phyloP scores from a whole-genome alignment of 225 moss, liverwort and hornwort genomes.

The Marchantia polymorpha region DNA sequence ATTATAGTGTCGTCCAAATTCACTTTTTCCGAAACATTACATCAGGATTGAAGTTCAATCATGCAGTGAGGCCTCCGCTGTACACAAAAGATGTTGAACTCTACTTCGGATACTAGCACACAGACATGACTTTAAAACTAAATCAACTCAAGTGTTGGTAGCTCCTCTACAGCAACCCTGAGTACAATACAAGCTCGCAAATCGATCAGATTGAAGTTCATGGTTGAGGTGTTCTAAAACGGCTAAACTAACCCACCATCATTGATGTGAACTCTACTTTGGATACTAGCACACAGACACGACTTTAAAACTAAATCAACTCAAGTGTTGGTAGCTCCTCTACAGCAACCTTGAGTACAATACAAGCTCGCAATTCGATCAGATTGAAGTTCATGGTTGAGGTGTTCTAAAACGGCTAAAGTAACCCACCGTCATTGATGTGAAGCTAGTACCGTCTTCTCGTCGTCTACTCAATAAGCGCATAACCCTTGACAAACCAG shows the following conservation, averaged over 20 bases:
- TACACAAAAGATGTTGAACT: background rate
- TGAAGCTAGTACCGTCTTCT: conserved; percentile 41
- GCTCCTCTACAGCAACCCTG: conserved; percentile 3
- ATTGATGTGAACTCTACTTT: background rate
- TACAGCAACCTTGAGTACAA: conserved; percentile 1
- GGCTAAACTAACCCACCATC: background rate
- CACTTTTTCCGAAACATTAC: background rate
- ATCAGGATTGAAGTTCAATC: background rate
- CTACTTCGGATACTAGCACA: conserved; percentile 14
- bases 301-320: conserved; percentile 24
- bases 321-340: conserved; percentile 19
- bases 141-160: conserved; percentile 20
- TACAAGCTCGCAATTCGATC: conserved; percentile 10
- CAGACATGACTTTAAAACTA: conserved; percentile 21
- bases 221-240: background rate
- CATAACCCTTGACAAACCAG: conserved; percentile 74
- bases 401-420: background rate
- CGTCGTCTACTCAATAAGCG: conserved; percentile 63
- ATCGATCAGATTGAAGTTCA: background rate
- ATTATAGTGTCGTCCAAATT: conserved; percentile 3
- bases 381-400: background rate
- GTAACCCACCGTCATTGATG: background rate
- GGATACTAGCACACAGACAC: conserved; percentile 9
- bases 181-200: conserved; percentile 10
- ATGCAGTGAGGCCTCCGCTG: background rate